phyloP scores from a whole-genome alignment of 257 asterid species.

The Penstemon newberryi region DNA sequence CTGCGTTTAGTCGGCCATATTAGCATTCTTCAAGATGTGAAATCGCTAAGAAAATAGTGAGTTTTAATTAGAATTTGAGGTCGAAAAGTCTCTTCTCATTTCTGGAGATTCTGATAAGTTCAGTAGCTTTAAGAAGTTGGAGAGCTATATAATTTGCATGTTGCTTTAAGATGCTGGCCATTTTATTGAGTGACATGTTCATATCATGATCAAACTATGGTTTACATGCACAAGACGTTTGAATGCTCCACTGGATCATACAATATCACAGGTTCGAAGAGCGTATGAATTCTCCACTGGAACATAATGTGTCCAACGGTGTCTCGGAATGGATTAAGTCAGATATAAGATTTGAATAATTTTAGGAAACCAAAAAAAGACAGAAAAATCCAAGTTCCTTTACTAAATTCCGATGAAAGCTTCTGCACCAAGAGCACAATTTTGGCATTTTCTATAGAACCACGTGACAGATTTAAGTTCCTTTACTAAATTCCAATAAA shows the following conservation, averaged over 20 bases:
- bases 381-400: background rate
- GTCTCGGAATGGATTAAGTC: too few relatives aligned
- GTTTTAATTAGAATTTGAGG: too few relatives aligned
- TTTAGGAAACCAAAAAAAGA: too few relatives aligned
- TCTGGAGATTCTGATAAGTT: conserved; percentile 5
- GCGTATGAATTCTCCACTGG: conserved; percentile 5
- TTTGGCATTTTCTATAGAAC: too few relatives aligned
- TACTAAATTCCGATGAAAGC: too few relatives aligned
- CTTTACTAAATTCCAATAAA: too few relatives aligned
- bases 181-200: too few relatives aligned
- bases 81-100: background rate
- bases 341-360: too few relatives aligned
- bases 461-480: too few relatives aligned
- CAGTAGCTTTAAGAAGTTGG: background rate
- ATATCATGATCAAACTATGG: too few relatives aligned
- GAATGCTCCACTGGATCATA: conserved; percentile 17
- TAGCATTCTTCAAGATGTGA: background rate
- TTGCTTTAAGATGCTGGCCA: background rate
- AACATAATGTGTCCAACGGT: background rate
- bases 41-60: too few relatives aligned
- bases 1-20: background rate
- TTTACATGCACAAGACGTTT: background rate
- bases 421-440: too few relatives aligned
- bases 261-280: background rate
- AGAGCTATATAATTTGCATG: background rate